A percentile compares a stretch with the other conserved stretches of the same genome.
Evolutionary conservation across 345 rosid species (phyloP).

Genomic region (Gossypium longicalyx): DNA sequence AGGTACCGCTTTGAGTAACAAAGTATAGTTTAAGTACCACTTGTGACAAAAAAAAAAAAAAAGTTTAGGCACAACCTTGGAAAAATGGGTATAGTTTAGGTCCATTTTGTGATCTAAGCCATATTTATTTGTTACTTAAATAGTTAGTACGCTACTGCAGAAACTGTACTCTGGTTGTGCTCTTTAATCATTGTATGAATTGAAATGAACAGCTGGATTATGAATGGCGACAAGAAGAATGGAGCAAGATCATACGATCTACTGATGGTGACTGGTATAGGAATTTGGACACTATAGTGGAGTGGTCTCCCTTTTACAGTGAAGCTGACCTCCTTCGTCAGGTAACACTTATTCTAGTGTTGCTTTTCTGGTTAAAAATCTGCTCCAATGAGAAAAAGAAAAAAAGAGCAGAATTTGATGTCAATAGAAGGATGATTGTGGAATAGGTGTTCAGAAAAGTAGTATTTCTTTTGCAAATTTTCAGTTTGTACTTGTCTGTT

Average conservation of each 20-base stretch:
- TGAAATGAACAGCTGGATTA: conserved; percentile 66
- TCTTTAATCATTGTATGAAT: conserved; percentile 8
- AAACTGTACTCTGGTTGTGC: neutral
- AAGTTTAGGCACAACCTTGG: neutral
- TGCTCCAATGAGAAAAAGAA: neutral
- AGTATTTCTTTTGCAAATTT: neutral
- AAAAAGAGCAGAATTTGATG: neutral
- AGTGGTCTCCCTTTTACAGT: conserved; percentile 83
- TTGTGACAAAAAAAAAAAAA: neutral
- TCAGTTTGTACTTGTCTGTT: conserved; percentile 14
- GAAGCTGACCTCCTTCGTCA: conserved; percentile 73
- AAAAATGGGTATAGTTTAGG: too few relatives aligned
- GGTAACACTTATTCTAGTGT: conserved; percentile 34
- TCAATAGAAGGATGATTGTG: neutral
- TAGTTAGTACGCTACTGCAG: neutral
- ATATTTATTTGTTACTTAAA: neutral
- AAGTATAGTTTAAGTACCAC: too few relatives aligned
- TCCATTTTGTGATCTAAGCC: neutral
- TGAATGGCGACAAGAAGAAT: conserved; percentile 46
- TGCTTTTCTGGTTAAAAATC: neutral
- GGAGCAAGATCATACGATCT: conserved; percentile 52
- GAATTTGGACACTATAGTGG: conserved; percentile 60
- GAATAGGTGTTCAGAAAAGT: neutral
- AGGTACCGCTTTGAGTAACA: too few relatives aligned
- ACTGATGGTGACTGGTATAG: conserved; percentile 56